phyloP scores from a whole-genome alignment of 176 grass and related monocot species.

The Calamus simplicifolius region DNA sequence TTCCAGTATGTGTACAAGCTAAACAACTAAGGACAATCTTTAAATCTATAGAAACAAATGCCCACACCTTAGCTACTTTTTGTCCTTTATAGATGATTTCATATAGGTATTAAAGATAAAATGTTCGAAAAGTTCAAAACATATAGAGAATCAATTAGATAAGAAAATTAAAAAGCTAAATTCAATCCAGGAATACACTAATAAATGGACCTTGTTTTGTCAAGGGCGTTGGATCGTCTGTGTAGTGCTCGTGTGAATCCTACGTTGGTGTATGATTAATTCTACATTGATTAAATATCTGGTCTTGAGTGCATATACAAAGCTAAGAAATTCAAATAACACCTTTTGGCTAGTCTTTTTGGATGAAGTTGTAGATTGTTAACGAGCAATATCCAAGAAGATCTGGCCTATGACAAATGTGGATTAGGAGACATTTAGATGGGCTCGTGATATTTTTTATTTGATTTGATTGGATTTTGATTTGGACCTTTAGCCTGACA shows the following conservation, averaged over 20 bases:
- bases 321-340: too few relatives aligned
- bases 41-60: background rate
- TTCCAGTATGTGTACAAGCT: conserved; percentile 6
- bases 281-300: too few relatives aligned
- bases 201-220: conserved; percentile 5
- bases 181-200: conserved; percentile 5
- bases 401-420: too few relatives aligned
- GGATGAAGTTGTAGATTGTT: too few relatives aligned
- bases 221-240: background rate
- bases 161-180: conserved; percentile 1
- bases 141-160: conserved; percentile 21
- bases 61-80: background rate
- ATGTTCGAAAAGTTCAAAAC: conserved; percentile 4
- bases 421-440: too few relatives aligned
- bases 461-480: too few relatives aligned
- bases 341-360: too few relatives aligned
- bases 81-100: conserved; percentile 12
- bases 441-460: too few relatives aligned
- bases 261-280: too few relatives aligned
- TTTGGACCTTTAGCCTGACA: too few relatives aligned
- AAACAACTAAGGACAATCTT: background rate
- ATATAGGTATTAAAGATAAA: conserved; percentile 16
- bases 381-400: too few relatives aligned
- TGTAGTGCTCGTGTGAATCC: background rate
- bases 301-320: too few relatives aligned